These are phyloP conservation scores for Xerocomus amazonicus DNA, from an alignment of 1,284 basidiomycete genomes.

Conservation along the genomic window DNA sequence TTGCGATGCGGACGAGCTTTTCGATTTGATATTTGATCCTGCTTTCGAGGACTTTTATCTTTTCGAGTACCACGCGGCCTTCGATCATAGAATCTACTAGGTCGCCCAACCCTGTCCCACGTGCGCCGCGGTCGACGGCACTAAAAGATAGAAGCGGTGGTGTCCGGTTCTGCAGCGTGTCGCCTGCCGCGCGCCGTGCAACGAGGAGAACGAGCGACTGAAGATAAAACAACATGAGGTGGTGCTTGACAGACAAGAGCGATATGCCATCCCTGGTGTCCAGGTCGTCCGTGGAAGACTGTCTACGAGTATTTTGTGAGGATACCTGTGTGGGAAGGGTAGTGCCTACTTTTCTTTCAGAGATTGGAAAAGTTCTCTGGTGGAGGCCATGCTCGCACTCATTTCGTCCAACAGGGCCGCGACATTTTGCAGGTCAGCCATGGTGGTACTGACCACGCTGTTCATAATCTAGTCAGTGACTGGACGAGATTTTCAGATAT, in stretches of 20 bases:
- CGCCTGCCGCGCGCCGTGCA: constrained; percentile 63
- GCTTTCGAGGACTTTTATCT: constrained; percentile 74
- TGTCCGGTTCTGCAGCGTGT: constrained; percentile 52
- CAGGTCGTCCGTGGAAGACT: constrained; percentile 41
- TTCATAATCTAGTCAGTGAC: constrained; percentile 8
- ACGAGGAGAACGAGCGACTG: constrained; percentile 81
- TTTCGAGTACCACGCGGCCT: constrained; percentile 73
- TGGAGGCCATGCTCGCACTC: constrained; percentile 57
- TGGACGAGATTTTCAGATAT: not conserved
- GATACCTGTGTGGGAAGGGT: not conserved
- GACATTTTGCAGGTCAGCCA: constrained; percentile 21
- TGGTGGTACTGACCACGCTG: not conserved
- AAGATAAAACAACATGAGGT: constrained; percentile 82
- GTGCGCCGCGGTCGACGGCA: constrained; percentile 43
- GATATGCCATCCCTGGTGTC: constrained; percentile 84
- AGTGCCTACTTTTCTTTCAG: constrained; percentile 52
- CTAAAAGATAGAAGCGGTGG: constrained; percentile 54
- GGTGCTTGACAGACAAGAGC: constrained; percentile 84
- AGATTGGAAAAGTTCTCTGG: constrained; percentile 53
- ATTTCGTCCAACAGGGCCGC: constrained; percentile 56
- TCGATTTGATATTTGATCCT: constrained; percentile 95
- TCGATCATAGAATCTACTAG: constrained; percentile 72
- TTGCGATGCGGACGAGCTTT: constrained; percentile 79
- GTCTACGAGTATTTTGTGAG: constrained; percentile 24
- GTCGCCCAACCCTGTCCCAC: constrained; percentile 61